Conservation (phyloP, 495 filamentous ascomycete genomes). For the Neurospora sp. region DNA sequence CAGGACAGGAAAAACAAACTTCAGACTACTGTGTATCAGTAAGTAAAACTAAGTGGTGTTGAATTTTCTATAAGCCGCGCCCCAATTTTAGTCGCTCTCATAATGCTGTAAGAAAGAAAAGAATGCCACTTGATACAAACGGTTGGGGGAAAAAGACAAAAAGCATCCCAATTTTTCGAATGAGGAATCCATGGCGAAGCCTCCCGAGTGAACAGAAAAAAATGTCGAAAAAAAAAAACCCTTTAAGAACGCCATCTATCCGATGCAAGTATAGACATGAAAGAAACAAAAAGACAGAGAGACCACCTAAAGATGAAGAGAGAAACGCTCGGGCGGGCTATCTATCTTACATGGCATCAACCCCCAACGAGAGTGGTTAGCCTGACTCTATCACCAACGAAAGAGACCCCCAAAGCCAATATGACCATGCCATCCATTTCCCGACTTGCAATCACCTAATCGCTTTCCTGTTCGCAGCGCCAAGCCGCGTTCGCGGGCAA, state of each 20-base stretch:
- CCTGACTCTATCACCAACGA: neutral
- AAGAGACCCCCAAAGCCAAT: neutral
- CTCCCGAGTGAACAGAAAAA: neutral
- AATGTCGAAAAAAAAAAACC: neutral
- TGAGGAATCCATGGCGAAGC: neutral
- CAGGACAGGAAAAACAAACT: neutral
- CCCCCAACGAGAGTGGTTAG: neutral
- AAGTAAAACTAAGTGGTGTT: neutral
- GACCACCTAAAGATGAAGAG: neutral
- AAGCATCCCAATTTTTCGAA: neutral
- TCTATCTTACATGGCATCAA: neutral
- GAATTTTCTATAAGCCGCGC: neutral
- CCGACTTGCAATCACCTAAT: neutral
- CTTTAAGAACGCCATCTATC: neutral
- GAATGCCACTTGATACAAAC: neutral
- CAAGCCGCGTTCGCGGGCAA: constrained; percentile 6
- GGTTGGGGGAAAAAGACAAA: neutral
- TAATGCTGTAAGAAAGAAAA: neutral
- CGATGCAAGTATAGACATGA: neutral
- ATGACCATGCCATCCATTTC: neutral
- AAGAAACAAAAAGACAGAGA: neutral
- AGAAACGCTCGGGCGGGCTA: neutral
- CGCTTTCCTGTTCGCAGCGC: neutral
- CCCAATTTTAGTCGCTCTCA: neutral
- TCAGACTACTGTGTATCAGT: neutral